A percentile compares a stretch with the other conserved stretches of the same genome.
phyloP scores from a whole-genome alignment of 2,329 filamentous ascomycete species.

The Fusarium setosum region DNA sequence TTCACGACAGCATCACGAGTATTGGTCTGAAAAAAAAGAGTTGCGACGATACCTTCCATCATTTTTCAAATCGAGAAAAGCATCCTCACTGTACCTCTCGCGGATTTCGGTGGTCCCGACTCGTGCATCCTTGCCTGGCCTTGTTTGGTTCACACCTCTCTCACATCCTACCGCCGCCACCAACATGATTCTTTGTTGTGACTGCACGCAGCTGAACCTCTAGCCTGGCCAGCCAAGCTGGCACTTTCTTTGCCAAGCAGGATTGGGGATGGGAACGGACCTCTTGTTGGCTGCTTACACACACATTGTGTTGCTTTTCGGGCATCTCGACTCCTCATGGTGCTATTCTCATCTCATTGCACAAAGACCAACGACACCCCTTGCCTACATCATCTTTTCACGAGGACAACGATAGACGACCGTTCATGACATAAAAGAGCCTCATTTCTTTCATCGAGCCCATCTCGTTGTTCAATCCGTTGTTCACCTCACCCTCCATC shows the following conservation, averaged over 20 bases:
- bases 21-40: slow-evolving; percentile 28
- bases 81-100: background rate
- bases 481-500: slow-evolving; percentile 2
- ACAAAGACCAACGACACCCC: slow-evolving; percentile 23
- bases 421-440: slow-evolving; percentile 37
- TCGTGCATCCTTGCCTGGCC: background rate
- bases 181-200: slow-evolving; percentile 44
- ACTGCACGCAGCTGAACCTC: slow-evolving; percentile 21
- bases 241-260: slow-evolving; percentile 19
- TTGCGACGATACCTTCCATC: background rate
- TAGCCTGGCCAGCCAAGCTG: slow-evolving; percentile 34
- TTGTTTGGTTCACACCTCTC: slow-evolving; percentile 7
- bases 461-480: slow-evolving; percentile 5
- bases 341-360: slow-evolving; percentile 35
- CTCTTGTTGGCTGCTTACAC: slow-evolving; percentile 3
- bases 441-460: slow-evolving; percentile 1
- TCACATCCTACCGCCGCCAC: slow-evolving; percentile 27
- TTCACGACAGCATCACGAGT: slow-evolving; percentile 38
- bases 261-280: slow-evolving; percentile 6
- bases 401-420: slow-evolving; percentile 7
- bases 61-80: background rate
- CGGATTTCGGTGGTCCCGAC: background rate
- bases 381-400: slow-evolving; percentile 2
- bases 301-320: slow-evolving; percentile 11
- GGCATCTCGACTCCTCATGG: slow-evolving; percentile 16